Evolutionary conservation across 441 rosid genomes (phyloP), one percentile per base, ranked within the genome.

Genomic region (Adansonia grandidieri): DNA sequence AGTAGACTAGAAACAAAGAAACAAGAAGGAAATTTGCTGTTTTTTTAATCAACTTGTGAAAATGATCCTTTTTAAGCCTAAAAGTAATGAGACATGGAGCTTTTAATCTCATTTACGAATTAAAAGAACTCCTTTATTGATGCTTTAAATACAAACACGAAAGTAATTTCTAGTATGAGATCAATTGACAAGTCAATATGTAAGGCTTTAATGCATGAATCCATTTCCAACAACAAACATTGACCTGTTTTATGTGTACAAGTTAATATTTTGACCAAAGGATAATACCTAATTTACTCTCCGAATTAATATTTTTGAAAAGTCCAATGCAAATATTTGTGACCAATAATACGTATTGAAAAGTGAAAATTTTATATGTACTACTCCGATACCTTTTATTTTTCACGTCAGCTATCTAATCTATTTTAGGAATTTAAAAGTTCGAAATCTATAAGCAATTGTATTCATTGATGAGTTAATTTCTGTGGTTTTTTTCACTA

Each of bases 401-500:
- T 9, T 44, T 32, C 15, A 9, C 19, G 24, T 17, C 10, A 9
- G 53, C 53, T 17, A 67, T 19, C n/a, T 67, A 19, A 67, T 68
- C 37, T 10, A 15, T 10, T 6, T 68, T 10, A 9, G 53, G 54
- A 45, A 45, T 10, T 19, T 6, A 20, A 20, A 47, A 68, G 8
- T 37, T 54, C 1, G 50, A 71, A 28, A 54, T 28, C 47, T 53
- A 9, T 54, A 14, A 51, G 47, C 14, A 51, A 28, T 24, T 51
- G 47, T 24, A 28, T 71, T 72, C 9, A 72, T 72, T 40, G 37
- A 40, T 6, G 75, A 3, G 75, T 75, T 78, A 68, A 68, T 57
- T 28, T 64, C 67, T 40, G 63, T 19, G 73, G 2, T 63, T 61
- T 61, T 50, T 57, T 7, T 74, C 61, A 57, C 6, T 75, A 89